A percentile compares a stretch with the other conserved stretches of the same genome.
Conservation (phyloP, 2,329 filamentous ascomycete species). For the Ilyonectria destructans region DNA sequence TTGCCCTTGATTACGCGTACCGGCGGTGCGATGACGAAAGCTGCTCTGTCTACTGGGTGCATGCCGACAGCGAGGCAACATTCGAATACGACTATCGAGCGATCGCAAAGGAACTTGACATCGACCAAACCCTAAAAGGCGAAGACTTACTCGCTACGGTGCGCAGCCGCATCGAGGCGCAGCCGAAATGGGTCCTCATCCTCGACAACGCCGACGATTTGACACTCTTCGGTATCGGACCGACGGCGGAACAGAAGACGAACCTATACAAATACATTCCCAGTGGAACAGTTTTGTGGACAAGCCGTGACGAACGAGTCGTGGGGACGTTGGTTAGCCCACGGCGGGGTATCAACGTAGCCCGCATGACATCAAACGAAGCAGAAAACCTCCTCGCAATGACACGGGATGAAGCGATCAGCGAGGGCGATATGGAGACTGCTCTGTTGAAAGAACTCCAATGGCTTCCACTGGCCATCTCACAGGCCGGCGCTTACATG, state of each 20-base stretch:
- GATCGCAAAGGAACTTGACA: conserved; percentile 49
- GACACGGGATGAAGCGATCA: background rate
- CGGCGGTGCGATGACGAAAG: conserved; percentile 3
- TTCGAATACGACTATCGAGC: conserved; percentile 52
- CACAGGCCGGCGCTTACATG: conserved; percentile 53
- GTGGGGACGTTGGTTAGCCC: background rate
- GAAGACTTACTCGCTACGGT: conserved; percentile 42
- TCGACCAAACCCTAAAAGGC: conserved; percentile 40
- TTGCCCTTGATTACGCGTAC: background rate
- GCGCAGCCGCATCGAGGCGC: conserved; percentile 36
- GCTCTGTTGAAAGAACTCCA: conserved; percentile 47
- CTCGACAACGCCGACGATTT: conserved; percentile 56
- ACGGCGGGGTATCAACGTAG: background rate
- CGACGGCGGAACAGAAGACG: background rate
- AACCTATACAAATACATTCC: background rate
- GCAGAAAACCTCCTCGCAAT: conserved; percentile 16
- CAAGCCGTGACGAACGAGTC: background rate
- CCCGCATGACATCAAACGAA: background rate
- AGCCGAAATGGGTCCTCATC: conserved; percentile 50
- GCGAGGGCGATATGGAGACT: too few species aligned
- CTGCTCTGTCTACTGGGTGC: conserved; percentile 57
- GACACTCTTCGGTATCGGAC: conserved; percentile 45
- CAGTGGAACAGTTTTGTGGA: background rate
- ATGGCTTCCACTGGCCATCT: conserved; percentile 52
- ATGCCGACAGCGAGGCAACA: conserved; percentile 53